Base-by-base conservation (phyloP, 108 stramenopile species). In the Stephanodiscus minutulus region DNA sequence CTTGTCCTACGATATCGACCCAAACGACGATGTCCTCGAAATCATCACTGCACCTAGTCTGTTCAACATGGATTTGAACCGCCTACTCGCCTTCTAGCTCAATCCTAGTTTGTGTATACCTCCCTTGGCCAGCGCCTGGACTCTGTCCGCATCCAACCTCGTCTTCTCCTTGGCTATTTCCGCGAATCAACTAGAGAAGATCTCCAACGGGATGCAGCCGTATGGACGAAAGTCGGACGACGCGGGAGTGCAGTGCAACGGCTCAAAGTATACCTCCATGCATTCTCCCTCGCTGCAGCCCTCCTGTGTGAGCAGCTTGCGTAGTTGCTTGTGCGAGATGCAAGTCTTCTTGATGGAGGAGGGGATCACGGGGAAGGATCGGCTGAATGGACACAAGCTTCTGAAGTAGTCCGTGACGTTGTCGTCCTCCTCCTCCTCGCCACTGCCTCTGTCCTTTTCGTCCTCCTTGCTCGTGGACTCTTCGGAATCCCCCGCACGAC, bases 241-340 rank as follows among this genome's bases (percentile, higher is more conserved):
- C 10, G 35, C 10, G 5, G 80, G 80, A 2, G 61, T 55, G n/a
- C 35, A 25, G 41, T 75, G 72, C 55, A 79, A 41, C 72, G 87
- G 58, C 29, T 62, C 87, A 54, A 90, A 87, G 67, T 85, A 86
- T 1, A 86, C 74, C 49, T 82, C 76, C 22, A 83, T 77, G 12
- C 83, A 79, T 74, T 87, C 85, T 56, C 68, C 62, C 3, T 80
- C 61, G 44, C 62, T 61, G 55, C 81, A 84, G 5, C 78, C 81
- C 39, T 77, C 47, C 27, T 60, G 72, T 10, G 54, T 0, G 27
- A 90, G 59, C 3, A 82, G 56, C 36, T 74, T 44, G 15, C 65
- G 50, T 1, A 90, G 72, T 44, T 66, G 39, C n/a, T 43, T 56
- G 66, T 76, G 74, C 7, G 70, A 61, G 17, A 83, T 60, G 56